phyloP scores from a whole-genome alignment of 2,329 filamentous ascomycete genomes.

The Byssothecium circinans region DNA sequence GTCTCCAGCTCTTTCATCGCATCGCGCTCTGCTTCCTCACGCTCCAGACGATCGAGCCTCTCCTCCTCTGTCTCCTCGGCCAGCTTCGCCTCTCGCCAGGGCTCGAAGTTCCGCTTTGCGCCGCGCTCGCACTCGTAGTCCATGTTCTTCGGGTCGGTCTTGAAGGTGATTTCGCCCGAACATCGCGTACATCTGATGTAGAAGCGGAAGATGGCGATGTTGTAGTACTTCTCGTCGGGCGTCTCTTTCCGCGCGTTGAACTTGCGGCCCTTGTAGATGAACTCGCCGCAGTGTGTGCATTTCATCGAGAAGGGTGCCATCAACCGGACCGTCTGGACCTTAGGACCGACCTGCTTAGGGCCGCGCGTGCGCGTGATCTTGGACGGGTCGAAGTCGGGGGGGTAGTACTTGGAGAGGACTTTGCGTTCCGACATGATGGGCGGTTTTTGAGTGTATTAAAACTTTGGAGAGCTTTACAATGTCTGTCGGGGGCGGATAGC shows the following conservation, averaged over 20 bases:
- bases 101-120: slow-evolving; percentile 90
- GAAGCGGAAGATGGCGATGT: slow-evolving; percentile 85
- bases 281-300: slow-evolving; percentile 71
- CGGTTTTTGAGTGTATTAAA: neutral
- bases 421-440: slow-evolving; percentile 81
- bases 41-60: slow-evolving; percentile 78
- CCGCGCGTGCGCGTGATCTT: slow-evolving; percentile 70
- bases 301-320: slow-evolving; percentile 89
- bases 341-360: slow-evolving; percentile 73
- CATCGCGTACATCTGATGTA: slow-evolving; percentile 87
- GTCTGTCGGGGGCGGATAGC: too few relatives aligned
- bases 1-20: slow-evolving; percentile 94
- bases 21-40: slow-evolving; percentile 77
- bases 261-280: slow-evolving; percentile 85
- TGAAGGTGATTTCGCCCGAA: slow-evolving; percentile 84
- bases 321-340: slow-evolving; percentile 81
- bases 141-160: slow-evolving; percentile 92
- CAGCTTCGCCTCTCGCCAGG: slow-evolving; percentile 72
- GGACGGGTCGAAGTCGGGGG: slow-evolving; percentile 86
- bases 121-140: slow-evolving; percentile 83
- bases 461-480: neutral
- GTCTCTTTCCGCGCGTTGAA: slow-evolving; percentile 96
- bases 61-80: slow-evolving; percentile 84
- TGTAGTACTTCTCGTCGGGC: slow-evolving; percentile 85
- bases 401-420: slow-evolving; percentile 68